Evolutionary conservation across 2,329 filamentous ascomycete genomes (phyloP), one percentile per base, ranked within the genome.

Genomic region (Aureobasidium pullulans): DNA sequence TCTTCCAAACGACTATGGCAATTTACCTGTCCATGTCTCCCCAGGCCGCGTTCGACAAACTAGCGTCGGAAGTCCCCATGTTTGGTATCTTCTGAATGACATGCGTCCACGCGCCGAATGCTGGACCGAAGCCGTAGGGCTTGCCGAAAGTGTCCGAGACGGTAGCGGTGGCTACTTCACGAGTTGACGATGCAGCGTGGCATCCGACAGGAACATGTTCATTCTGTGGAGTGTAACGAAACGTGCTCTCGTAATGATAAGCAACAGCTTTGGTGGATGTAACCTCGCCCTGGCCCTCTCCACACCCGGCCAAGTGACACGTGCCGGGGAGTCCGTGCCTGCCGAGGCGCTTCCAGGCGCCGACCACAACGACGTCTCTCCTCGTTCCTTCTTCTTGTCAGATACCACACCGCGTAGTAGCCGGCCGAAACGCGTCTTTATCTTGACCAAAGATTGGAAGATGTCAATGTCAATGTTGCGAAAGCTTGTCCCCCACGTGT

Each of bases 21-120:
- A 47, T 62, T 57, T 81, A 90, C 87, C 86, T 87, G 76, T 90
- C 84, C 68, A 89, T 80, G 72, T 89, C 81, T 69, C 89, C 84
- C 87, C 87, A 90, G 62, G 78, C 75, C 64, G 76, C 73, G 70
- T 79, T 76, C 61, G 42, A 44, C 9, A 79, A 69, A 64, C 72
- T 73, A 67, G 53, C 31, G 31, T 43, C 62, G 46, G 62, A 54
- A 40, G 47, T 44, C 29, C 50, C 59, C 59, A 60, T 60, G 28
- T 23, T 60, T 31, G 59, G 49, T 54, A 49, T 56, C 52, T 36
- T 29, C 34, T 43, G 29, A 31, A 48, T 60, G 43, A 19, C 59
- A 60, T 60, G 42, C 59, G 52, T 31, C 13, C 19, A 54, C 19
- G 47, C 39, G 47, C 37, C 47, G 37, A 47, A 32, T 32, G 40